These are phyloP conservation scores for Cymodocea nodosa DNA, from an alignment of 116 monocot genomes.

Conservation along the genomic window DNA sequence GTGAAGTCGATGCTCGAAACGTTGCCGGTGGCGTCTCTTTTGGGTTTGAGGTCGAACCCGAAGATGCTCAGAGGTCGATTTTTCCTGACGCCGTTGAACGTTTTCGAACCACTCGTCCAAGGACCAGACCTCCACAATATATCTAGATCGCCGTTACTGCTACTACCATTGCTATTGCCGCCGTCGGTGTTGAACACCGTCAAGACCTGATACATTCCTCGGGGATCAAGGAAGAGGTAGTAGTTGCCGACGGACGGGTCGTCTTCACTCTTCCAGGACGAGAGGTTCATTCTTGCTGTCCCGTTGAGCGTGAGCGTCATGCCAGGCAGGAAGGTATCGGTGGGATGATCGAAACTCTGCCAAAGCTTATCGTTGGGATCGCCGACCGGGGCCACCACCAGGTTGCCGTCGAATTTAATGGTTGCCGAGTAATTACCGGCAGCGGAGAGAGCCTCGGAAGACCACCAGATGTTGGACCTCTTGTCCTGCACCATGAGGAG, in stretches of 20 bases:
- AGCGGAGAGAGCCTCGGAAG: not conserved
- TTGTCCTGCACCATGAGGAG: not conserved
- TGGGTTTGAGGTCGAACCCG: conserved; percentile 1
- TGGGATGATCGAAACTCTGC: conserved; percentile 17
- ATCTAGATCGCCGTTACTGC: not conserved
- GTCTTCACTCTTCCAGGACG: conserved; percentile 17
- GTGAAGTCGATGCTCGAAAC: not conserved
- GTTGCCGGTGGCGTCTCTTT: not conserved
- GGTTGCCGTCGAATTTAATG: conserved; percentile 5
- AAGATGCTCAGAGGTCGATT: not conserved
- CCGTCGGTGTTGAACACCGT: not conserved
- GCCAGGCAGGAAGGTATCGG: conserved; percentile 13
- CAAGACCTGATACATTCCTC: not conserved
- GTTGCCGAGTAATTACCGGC: not conserved
- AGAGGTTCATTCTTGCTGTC: not conserved
- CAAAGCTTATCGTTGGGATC: not conserved
- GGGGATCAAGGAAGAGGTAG: conserved; percentile 21
- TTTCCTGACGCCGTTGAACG: not conserved
- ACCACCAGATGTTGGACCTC: not conserved
- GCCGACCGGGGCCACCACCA: not conserved
- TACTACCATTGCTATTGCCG: not conserved
- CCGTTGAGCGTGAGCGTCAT: not conserved
- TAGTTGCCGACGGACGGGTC: conserved; percentile 30
- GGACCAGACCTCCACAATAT: conserved; percentile 8
- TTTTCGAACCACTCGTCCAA: not conserved